These are phyloP conservation scores for Saccharomyces hybrid DNA, from an alignment of 1,139 yeast genomes.

Conservation along the genomic window DNA sequence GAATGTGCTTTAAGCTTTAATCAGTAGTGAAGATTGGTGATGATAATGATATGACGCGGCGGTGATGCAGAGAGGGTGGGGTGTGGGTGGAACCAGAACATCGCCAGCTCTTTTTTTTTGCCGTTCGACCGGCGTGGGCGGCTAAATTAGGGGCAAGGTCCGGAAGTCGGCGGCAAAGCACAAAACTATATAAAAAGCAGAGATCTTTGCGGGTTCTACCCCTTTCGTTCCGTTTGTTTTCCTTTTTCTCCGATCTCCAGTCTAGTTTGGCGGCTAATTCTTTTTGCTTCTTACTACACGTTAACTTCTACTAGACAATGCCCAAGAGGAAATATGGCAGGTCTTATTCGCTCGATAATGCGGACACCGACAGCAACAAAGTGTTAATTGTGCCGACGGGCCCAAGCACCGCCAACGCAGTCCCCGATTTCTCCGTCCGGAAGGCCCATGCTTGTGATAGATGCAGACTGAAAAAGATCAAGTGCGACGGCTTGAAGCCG, in stretches of 20 bases:
- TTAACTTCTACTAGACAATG: not conserved
- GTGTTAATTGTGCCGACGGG: not conserved
- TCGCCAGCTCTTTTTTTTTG: too few relatives aligned
- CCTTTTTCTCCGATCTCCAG: not conserved
- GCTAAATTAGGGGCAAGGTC: not conserved
- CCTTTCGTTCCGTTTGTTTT: not conserved
- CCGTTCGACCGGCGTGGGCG: not conserved
- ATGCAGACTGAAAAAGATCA: slow-evolving; percentile 66
- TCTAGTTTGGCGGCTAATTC: not conserved
- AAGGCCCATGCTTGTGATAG: slow-evolving; percentile 74
- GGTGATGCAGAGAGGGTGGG: too few relatives aligned
- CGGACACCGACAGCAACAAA: not conserved
- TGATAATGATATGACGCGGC: too few relatives aligned
- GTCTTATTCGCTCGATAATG: not conserved
- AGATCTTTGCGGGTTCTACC: not conserved
- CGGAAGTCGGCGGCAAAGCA: not conserved
- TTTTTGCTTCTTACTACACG: not conserved
- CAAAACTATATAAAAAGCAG: not conserved
- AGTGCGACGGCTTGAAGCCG: slow-evolving; percentile 67
- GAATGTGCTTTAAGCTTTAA: too few relatives aligned
- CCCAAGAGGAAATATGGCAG: slow-evolving; percentile 1
- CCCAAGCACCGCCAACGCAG: not conserved
- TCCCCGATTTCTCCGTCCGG: not conserved
- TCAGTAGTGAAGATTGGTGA: too few relatives aligned
- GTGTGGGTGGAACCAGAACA: too few relatives aligned